Evolutionary conservation across 257 asterid species (phyloP), one percentile per base, ranked within the genome.

Genomic region (Forsythia suspensa): DNA sequence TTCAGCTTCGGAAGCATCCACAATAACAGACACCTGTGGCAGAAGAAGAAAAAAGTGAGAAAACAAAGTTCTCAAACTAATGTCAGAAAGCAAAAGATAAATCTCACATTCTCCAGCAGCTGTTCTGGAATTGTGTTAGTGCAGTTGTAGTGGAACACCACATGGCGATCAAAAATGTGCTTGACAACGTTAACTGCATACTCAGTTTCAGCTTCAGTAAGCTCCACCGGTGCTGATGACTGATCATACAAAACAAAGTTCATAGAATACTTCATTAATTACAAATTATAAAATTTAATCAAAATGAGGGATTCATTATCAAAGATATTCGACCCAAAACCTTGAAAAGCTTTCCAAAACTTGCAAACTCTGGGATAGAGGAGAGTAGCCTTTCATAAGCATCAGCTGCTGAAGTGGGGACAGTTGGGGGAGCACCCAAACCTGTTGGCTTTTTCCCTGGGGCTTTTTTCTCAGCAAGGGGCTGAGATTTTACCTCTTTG

Each of bases 221-320:
- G 99, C 89, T 96, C 99, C 92, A 94, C 97, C 3, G 98, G 98
- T 0, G 89, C 88, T 72, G 99, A 92, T 80, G 99, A 96, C 99
- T 96, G 94, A 71, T 72, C 70, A 86, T 3, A 5, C 41, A 72
- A 71, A 75, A 75, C 43, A 75, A 78, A 80, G 70, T 75, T 44
- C 65, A 69, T 52, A 71, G 18, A 83, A 61, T 15, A 75, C 51
- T 29, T 8, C 72, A 71, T 48, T 57, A 76, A 76, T 77, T 77
- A 77, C 86, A 36, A 73, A 83, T 48, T 67, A 40, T 71, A 71
- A 63, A 70, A 82, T 72, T 51, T 20, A 43, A 73, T 39, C 70
- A 82, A 6, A 70, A 43, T 51, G 39, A 38, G 18, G 21, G 48
- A 66, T 42, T 24, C n/a, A 40, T 44, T 52, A 65, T 36, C n/a